Evolutionary conservation across 495 filamentous ascomycete genomes (phyloP).

Genomic region (Cercophora newfieldiana): DNA sequence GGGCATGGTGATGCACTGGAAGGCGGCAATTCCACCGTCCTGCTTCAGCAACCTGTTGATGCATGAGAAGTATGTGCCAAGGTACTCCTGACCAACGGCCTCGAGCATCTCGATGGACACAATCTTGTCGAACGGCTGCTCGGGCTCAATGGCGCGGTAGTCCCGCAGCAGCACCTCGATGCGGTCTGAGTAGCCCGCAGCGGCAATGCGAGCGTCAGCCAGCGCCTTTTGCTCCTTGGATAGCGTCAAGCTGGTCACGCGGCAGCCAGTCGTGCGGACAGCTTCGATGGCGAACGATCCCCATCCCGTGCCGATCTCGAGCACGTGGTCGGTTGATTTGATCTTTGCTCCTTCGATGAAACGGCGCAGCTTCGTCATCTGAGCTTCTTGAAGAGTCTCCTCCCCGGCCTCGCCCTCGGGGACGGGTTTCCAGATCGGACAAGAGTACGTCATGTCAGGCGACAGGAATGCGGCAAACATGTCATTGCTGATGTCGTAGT

Average conservation of each 20-base stretch:
- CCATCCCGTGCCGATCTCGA: constrained; percentile 73
- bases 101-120: constrained; percentile 77
- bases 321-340: constrained; percentile 60
- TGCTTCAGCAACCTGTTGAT: constrained; percentile 61
- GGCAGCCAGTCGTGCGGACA: constrained; percentile 58
- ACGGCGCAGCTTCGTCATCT: constrained; percentile 61
- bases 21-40: constrained; percentile 64
- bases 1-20: constrained; percentile 77
- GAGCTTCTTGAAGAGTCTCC: constrained; percentile 63
- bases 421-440: constrained; percentile 61
- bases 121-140: constrained; percentile 63
- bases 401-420: constrained; percentile 26
- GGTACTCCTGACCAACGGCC: constrained; percentile 65
- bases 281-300: constrained; percentile 66
- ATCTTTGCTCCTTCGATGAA: constrained; percentile 62
- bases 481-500: constrained; percentile 74
- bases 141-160: constrained; percentile 58
- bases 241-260: constrained; percentile 62
- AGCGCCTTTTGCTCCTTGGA: constrained; percentile 61
- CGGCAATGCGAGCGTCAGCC: constrained; percentile 58
- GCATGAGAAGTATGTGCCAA: constrained; percentile 61
- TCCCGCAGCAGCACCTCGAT: constrained; percentile 62
- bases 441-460: constrained; percentile 74
- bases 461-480: constrained; percentile 74
- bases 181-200: constrained; percentile 50